Conservation (phyloP, 202 grass and related monocot species). For the Bolboschoenoplectus hybrid region DNA sequence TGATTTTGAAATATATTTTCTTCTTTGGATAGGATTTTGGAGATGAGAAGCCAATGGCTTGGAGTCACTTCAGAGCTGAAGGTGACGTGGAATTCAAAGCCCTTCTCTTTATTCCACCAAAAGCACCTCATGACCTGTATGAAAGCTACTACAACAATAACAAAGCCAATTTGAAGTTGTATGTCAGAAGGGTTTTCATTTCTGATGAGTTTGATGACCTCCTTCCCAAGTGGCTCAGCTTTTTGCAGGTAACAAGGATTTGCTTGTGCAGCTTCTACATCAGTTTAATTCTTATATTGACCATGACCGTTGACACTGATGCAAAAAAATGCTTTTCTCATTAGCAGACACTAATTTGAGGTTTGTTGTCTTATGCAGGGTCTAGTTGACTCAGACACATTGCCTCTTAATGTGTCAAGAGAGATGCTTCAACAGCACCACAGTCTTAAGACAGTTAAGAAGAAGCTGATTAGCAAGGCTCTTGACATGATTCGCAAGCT, state of each 20-base stretch:
- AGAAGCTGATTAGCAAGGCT: slow-evolving; percentile 93
- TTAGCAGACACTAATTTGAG: not conserved
- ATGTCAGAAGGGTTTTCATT: slow-evolving; percentile 97
- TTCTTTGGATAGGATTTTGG: slow-evolving; percentile 64
- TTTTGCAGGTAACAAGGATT: slow-evolving; percentile 66
- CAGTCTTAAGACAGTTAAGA: slow-evolving; percentile 95
- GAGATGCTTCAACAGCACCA: slow-evolving; percentile 99
- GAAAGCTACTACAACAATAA: slow-evolving; percentile 96
- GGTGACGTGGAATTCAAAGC: slow-evolving; percentile 99
- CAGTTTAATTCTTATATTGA: not conserved
- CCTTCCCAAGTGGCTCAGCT: slow-evolving; percentile 91
- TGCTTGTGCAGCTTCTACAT: not conserved
- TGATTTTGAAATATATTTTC: slow-evolving; percentile 13
- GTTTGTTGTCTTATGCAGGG: slow-evolving; percentile 52
- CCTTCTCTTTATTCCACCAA: slow-evolving; percentile 87
- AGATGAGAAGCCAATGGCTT: slow-evolving; percentile 84
- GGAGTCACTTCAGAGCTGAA: slow-evolving; percentile 94
- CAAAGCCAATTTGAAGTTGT: slow-evolving; percentile 90
- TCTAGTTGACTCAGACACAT: slow-evolving; percentile 90
- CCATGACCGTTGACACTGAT: not conserved
- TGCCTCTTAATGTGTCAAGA: slow-evolving; percentile 90
- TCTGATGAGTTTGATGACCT: slow-evolving; percentile 98
- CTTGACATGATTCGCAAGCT: slow-evolving; percentile 96
- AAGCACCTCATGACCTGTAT: slow-evolving; percentile 91
- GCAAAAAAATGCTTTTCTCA: not conserved